A percentile compares a stretch with the other conserved stretches of the same genome.
phyloP scores from a whole-genome alignment of 352 stramenopile genomes.

The Heterotrichella gracilis region DNA sequence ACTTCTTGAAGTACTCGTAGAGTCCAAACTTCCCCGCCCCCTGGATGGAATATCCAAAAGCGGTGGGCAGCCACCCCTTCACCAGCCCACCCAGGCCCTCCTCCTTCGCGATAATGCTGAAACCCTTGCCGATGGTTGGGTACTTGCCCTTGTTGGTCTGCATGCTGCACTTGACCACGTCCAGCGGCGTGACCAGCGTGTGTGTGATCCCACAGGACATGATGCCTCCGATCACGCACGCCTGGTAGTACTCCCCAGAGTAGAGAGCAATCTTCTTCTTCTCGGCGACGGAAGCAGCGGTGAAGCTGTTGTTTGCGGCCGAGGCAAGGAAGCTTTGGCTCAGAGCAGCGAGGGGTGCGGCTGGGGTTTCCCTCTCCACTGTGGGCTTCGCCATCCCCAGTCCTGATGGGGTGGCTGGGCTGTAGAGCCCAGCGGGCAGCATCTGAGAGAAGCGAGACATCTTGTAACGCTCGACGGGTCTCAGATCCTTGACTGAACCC shows the following conservation, averaged over 20 bases:
- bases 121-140: slow-evolving; percentile 31
- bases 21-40: slow-evolving; percentile 61
- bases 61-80: slow-evolving; percentile 56
- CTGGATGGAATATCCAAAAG: slow-evolving; percentile 39
- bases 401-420: too few species aligned
- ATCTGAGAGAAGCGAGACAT: too few species aligned
- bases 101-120: slow-evolving; percentile 29
- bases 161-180: slow-evolving; percentile 76
- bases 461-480: too few species aligned
- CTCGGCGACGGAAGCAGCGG: too few species aligned
- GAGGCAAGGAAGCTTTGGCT: too few species aligned
- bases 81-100: slow-evolving; percentile 39
- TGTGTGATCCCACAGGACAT: slow-evolving; percentile 59
- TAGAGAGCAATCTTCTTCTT: too few species aligned
- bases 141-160: slow-evolving; percentile 38
- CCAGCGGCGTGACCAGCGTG: slow-evolving; percentile 52
- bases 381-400: too few species aligned
- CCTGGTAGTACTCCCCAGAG: slow-evolving; percentile 73
- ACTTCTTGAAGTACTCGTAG: slow-evolving; percentile 73
- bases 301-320: too few species aligned
- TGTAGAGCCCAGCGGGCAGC: too few species aligned
- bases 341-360: too few species aligned
- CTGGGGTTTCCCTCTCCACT: too few species aligned
- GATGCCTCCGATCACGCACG: slow-evolving; percentile 60
- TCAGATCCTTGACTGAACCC: too few species aligned